phyloP scores from a whole-genome alignment of 2,329 filamentous ascomycete species.

The Fusarium tjaetaba region DNA sequence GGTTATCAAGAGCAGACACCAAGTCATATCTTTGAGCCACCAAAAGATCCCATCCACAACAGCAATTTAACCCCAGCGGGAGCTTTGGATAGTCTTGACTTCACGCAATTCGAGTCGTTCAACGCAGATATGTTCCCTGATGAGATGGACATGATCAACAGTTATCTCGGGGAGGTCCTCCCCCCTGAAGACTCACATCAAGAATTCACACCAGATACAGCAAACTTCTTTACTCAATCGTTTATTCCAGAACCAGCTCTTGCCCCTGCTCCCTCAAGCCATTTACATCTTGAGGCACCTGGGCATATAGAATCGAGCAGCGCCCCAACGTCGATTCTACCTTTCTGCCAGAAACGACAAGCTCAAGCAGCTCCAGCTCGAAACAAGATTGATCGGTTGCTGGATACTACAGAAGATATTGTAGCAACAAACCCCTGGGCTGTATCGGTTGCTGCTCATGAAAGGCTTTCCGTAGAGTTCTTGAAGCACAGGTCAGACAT shows the following conservation, averaged over 20 bases:
- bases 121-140: background rate
- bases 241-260: background rate
- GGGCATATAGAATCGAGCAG: background rate
- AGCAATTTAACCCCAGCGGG: background rate
- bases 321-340: background rate
- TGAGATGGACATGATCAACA: background rate
- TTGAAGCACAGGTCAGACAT: background rate
- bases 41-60: background rate
- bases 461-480: background rate
- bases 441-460: background rate
- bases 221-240: background rate
- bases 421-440: background rate
- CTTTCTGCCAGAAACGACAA: background rate
- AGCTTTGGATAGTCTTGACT: background rate
- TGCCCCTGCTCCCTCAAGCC: background rate
- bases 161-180: background rate
- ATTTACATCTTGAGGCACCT: background rate
- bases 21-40: background rate
- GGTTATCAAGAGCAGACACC: background rate
- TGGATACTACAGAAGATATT: background rate
- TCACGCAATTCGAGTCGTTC: background rate
- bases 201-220: background rate
- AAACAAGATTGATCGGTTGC: background rate
- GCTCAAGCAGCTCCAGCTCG: background rate
- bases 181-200: background rate